Evolutionary conservation across 108 stramenopile species (phyloP), one percentile per base, ranked within the genome.

Genomic region (Discostella stelligeroides): DNA sequence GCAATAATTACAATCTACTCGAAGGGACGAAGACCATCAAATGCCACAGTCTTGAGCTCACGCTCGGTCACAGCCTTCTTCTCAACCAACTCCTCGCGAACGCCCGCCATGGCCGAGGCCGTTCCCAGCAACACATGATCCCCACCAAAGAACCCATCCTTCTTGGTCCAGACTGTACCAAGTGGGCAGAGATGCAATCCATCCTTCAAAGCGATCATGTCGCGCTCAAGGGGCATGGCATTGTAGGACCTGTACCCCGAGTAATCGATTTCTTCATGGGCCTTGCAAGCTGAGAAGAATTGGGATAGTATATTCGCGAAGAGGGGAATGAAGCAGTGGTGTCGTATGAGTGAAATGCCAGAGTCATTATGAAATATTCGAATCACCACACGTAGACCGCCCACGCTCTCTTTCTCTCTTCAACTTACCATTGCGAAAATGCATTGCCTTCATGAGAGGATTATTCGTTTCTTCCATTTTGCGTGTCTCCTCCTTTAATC

Each of bases 381-480:
- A n/a, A n/a, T n/a, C 34, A 34, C 3, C 34, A 5, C 34, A 5
- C 3, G 34, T 34, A 3, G 34, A 34, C 34, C 34, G 34, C 3
- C 34, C 34, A 34, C 34, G 34, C 3, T 6, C 34, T 5, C 34
- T 5, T 34, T 6, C 3, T 34, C 34, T 5, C 34, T 34, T 34
- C 34, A 34, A 54, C 53, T 27, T 14, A 54, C 53, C 82, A 68
- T 87, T 84, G 39, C 82, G 76, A 53, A 82, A 87, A 55, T 87
- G 85, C 73, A 86, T 51, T 9, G 86, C 85, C 75, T 90, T 90
- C 61, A 73, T 66, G 24, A 90, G 43, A 14, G 76, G 72, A 68
- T 90, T 90, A 20, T 48, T 61, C 1, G 85, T 82, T 29, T 72
- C 72, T 54, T 73, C 70, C 79, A 86, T 84, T 75, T 77, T 83